Conservation (phyloP, 1,139 yeast species). For the Yarrowia galli region DNA sequence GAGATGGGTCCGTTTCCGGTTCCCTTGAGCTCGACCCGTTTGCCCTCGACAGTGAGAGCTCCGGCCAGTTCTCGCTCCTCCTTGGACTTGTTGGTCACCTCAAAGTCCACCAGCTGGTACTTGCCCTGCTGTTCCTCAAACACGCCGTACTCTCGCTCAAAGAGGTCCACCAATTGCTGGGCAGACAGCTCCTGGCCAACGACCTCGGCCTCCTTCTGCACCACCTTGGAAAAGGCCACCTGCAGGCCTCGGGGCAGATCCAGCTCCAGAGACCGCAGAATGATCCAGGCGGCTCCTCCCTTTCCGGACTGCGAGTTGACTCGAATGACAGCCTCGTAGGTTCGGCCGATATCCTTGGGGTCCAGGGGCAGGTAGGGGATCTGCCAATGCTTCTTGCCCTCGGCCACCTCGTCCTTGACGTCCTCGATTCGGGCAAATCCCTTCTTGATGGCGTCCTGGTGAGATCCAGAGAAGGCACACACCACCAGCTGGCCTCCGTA, state of each 20-base stretch:
- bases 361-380: conserved; percentile 96
- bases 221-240: conserved; percentile 84
- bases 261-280: conserved; percentile 82
- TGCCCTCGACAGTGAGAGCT: conserved; percentile 59
- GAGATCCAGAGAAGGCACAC: conserved; percentile 95
- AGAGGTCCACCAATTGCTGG: conserved; percentile 76
- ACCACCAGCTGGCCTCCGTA: conserved; percentile 97
- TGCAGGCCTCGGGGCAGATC: conserved; percentile 94
- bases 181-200: conserved; percentile 85
- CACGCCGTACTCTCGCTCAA: conserved; percentile 73
- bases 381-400: conserved; percentile 61
- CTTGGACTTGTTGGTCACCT: conserved; percentile 49
- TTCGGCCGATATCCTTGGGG: conserved; percentile 95
- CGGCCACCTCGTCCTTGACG: conserved; percentile 55
- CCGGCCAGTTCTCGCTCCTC: conserved; percentile 61
- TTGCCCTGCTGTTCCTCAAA: conserved; percentile 53
- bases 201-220: conserved; percentile 80
- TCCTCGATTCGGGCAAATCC: conserved; percentile 74
- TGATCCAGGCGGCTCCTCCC: conserved; percentile 99
- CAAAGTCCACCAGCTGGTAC: conserved; percentile 49
- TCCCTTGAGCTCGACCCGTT: conserved; percentile 61
- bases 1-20: conserved; percentile 96
- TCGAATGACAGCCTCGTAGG: conserved; percentile 95
- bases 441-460: conserved; percentile 97
- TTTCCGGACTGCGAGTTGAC: conserved; percentile 98